Base-by-base conservation (phyloP, 805 yeast species). In the Ogataea polymorpha region DNA sequence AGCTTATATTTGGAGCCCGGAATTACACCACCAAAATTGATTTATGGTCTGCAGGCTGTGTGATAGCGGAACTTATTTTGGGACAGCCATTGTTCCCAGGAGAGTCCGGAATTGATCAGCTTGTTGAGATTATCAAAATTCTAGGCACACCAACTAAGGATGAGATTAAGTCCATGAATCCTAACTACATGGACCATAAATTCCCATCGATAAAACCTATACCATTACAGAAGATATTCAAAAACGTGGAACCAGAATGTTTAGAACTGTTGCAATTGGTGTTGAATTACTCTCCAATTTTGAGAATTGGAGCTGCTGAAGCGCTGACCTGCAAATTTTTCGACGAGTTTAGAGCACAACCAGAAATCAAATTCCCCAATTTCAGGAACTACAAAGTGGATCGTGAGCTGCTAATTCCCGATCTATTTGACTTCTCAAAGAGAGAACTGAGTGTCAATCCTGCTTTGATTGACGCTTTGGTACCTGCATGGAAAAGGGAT, bases 1-100 rank as follows among this genome's bases (percentile, higher is more conserved):
- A 93, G 66, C 77, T 93, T 54, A 93, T 93, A 46, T 93, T 93
- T 69, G 99, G 98, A 14, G 96, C 98, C 11, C 85, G 96, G 20
- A 87, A 90, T 65, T 93, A 93, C 65, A 88, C 98, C 6, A 89
- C 97, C 23, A 90, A 91, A 63, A 93, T 93, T 51, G 99, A 93
- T 62, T 79, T 93, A 35, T 93, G 99, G 99, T 86, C 96, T 11
- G 88, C 95, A 11, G 96, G 96, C 15, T 93, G 99, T 70, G 99
- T 93, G 16, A 89, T 93, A 87, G 98, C 98, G 4, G 99, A 93
- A 67, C 70, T 93, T 56, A 79, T 90, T 49, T 74, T 93, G 42
- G 98, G 99, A 13, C 97, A 89, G 62, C 99, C 99, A 11, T 70
- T 93, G 50, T 93, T 93, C 68, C 99, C 99, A 10, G 99, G 99